Evolutionary conservation across 495 filamentous ascomycete genomes (phyloP).

Genomic region (Penicillium waksmanii): DNA sequence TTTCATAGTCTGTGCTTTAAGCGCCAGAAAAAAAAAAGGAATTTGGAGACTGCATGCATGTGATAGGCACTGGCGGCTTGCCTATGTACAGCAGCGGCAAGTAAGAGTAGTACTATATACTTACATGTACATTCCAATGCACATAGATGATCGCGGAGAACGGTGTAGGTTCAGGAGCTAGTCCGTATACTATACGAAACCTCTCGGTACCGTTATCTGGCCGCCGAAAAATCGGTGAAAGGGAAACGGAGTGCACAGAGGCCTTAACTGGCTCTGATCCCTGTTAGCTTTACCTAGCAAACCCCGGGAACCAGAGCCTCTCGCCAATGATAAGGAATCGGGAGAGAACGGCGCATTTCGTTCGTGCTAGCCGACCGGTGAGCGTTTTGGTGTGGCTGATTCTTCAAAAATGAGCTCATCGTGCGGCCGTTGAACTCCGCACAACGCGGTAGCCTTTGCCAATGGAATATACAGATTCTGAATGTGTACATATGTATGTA

Average conservation of each 20-base stretch:
- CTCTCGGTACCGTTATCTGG: neutral
- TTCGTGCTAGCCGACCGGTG: conserved; percentile 24
- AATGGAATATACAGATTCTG: neutral
- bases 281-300: neutral
- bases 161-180: neutral
- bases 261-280: neutral
- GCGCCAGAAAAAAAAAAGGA: neutral
- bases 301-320: neutral
- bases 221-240: conserved; percentile 7
- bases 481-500: neutral
- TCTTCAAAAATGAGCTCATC: conserved; percentile 20
- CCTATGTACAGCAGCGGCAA: neutral
- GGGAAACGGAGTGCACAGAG: neutral
- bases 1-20: neutral
- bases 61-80: neutral
- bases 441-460: neutral
- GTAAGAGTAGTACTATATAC: neutral
- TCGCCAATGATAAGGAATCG: conserved; percentile 17
- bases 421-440: conserved; percentile 11
- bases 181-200: neutral
- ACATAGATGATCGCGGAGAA: neutral
- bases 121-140: neutral
- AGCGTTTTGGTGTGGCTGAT: conserved; percentile 17
- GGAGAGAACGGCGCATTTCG: conserved; percentile 26
- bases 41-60: neutral